Conservation (phyloP, 768 basidiomycete species). For the Sistotremastrum suecicum region DNA sequence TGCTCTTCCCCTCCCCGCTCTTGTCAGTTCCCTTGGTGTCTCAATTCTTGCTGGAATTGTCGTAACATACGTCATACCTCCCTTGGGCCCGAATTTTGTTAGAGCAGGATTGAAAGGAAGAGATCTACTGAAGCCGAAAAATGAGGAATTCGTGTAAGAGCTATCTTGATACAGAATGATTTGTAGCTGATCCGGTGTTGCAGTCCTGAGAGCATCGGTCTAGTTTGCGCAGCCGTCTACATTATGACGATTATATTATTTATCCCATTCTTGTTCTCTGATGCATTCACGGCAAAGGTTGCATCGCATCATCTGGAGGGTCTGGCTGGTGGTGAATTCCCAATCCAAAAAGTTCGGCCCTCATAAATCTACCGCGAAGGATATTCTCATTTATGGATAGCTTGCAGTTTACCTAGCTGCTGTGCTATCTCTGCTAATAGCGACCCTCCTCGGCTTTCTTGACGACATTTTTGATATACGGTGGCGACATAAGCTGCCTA, state of each 20-base stretch:
- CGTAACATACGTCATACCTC: slow-evolving; percentile 68
- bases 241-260: slow-evolving; percentile 80
- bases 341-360: slow-evolving; percentile 43
- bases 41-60: slow-evolving; percentile 70
- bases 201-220: slow-evolving; percentile 89
- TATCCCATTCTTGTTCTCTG: slow-evolving; percentile 89
- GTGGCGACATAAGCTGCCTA: slow-evolving; percentile 95
- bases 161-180: background rate
- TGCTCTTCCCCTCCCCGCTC: slow-evolving; percentile 48
- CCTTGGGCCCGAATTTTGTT: slow-evolving; percentile 66
- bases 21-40: slow-evolving; percentile 74
- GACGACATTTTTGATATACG: slow-evolving; percentile 98
- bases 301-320: slow-evolving; percentile 36
- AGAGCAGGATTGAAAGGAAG: slow-evolving; percentile 71
- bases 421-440: slow-evolving; percentile 80
- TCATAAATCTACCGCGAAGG: background rate
- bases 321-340: slow-evolving; percentile 52
- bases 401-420: slow-evolving; percentile 88
- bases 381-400: slow-evolving; percentile 21
- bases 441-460: slow-evolving; percentile 87
- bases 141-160: slow-evolving; percentile 43
- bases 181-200: background rate
- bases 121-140: slow-evolving; percentile 76
- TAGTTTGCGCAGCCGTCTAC: slow-evolving; percentile 83
- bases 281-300: slow-evolving; percentile 33